Evolutionary conservation across 768 basidiomycete genomes (phyloP).

Genomic region (Dentipellis sp.): DNA sequence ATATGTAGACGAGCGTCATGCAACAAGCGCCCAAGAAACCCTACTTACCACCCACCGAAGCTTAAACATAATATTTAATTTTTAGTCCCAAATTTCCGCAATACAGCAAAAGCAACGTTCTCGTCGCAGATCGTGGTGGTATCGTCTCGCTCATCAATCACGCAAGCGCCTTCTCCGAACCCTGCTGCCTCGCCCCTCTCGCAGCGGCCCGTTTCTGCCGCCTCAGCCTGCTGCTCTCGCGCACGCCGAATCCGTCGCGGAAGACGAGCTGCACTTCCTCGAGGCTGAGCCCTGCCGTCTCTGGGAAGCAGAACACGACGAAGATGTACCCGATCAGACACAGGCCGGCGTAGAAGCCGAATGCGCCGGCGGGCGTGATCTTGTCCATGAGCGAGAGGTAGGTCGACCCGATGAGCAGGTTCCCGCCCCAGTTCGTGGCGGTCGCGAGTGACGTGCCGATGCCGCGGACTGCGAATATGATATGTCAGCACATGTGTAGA

Average conservation of each 20-base stretch:
- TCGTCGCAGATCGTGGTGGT: too few species aligned
- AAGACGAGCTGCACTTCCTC: slow-evolving; percentile 62
- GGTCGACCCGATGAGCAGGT: slow-evolving; percentile 70
- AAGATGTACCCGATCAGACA: slow-evolving; percentile 66
- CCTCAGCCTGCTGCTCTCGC: slow-evolving; percentile 43
- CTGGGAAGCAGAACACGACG: slow-evolving; percentile 64
- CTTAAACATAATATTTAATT: too few species aligned
- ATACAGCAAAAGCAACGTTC: too few species aligned
- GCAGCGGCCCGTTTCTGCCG: slow-evolving; percentile 27
- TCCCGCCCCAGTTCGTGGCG: slow-evolving; percentile 70
- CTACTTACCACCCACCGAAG: too few species aligned
- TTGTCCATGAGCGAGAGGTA: slow-evolving; percentile 71
- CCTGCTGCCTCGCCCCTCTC: not conserved
- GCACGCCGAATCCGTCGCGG: slow-evolving; percentile 53
- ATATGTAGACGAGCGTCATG: too few species aligned
- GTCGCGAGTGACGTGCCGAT: slow-evolving; percentile 70
- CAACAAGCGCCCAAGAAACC: too few species aligned
- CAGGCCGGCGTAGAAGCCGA: slow-evolving; percentile 68
- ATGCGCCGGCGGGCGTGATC: slow-evolving; percentile 69
- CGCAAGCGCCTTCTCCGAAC: not conserved
- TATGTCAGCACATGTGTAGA: not conserved
- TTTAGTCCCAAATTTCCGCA: too few species aligned
- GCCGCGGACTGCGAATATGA: slow-evolving; percentile 44
- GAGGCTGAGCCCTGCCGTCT: slow-evolving; percentile 66
- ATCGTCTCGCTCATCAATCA: not conserved